Conservation (phyloP, 2,329 filamentous ascomycete species). For the Paraconiothyrium brasiliense region DNA sequence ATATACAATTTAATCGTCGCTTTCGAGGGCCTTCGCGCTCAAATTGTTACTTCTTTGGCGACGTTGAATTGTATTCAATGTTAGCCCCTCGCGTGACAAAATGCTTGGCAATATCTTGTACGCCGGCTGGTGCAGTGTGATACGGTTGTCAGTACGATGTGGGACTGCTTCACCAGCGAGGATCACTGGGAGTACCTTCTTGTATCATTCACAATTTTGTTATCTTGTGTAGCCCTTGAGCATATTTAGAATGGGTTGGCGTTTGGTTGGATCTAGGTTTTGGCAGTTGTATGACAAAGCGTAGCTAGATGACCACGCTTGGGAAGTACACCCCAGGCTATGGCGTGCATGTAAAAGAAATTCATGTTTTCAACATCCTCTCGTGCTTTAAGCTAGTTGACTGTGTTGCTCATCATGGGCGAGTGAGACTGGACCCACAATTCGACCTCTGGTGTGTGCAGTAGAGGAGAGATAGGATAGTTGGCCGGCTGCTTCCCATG, state of each 20-base stretch:
- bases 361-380: conserved; percentile 1
- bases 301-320: conserved; percentile 5
- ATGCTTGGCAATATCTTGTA: background rate
- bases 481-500: too few species aligned
- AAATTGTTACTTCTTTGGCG: conserved; percentile 12
- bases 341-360: conserved; percentile 7
- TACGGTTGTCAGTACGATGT: background rate
- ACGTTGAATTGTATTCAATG: conserved; percentile 20
- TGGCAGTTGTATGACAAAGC: conserved; percentile 4
- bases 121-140: background rate
- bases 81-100: conserved; percentile 1
- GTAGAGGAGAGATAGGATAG: too few species aligned
- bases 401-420: too few species aligned
- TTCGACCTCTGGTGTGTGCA: too few species aligned
- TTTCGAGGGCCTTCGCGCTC: background rate
- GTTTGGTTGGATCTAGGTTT: conserved; percentile 14
- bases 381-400: background rate
- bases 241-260: conserved; percentile 17
- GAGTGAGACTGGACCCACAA: too few species aligned
- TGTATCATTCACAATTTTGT: conserved; percentile 14
- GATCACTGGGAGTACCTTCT: conserved; percentile 6
- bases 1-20: conserved; percentile 16
- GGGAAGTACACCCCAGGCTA: background rate
- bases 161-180: background rate
- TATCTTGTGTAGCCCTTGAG: conserved; percentile 3